A percentile compares a stretch with the other conserved stretches of the same genome.
These are phyloP conservation scores for Chaetomium tenue DNA, from an alignment of 495 filamentous ascomycete genomes.

Conservation along the genomic window DNA sequence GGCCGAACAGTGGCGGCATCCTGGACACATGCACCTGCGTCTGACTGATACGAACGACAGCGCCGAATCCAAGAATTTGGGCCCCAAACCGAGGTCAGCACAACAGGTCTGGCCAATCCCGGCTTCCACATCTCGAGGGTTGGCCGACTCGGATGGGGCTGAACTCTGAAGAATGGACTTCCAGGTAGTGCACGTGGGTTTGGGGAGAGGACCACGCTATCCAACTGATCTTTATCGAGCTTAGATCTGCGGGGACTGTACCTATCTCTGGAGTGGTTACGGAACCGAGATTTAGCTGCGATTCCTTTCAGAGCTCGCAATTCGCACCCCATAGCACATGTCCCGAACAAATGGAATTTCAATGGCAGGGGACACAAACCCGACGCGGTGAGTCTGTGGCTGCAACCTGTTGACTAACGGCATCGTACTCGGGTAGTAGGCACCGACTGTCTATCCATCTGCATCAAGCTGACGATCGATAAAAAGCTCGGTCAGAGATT, in stretches of 20 bases:
- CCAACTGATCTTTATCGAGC: not conserved
- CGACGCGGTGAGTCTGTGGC: too few species aligned
- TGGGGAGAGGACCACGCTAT: not conserved
- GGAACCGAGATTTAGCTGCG: not conserved
- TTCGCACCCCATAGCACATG: too few species aligned
- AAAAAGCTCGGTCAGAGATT: too few species aligned
- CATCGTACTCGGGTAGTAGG: too few species aligned
- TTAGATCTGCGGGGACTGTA: not conserved
- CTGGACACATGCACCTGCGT: not conserved
- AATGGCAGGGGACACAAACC: too few species aligned
- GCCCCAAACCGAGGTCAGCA: too few species aligned
- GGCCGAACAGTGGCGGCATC: not conserved
- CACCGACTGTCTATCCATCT: too few species aligned
- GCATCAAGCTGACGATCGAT: too few species aligned
- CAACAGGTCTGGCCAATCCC: too few species aligned
- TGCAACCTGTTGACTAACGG: too few species aligned
- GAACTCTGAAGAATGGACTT: not conserved
- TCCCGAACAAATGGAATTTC: too few species aligned
- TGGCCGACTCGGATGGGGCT: not conserved
- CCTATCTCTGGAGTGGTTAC: not conserved
- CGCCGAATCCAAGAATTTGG: not conserved
- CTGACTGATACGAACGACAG: not conserved
- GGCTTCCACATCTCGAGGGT: too few species aligned
- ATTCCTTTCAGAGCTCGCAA: not conserved
- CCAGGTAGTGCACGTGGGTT: not conserved